These are phyloP conservation scores for Termitomyces sp. DNA, from an alignment of 768 basidiomycete species.

Conservation along the genomic window DNA sequence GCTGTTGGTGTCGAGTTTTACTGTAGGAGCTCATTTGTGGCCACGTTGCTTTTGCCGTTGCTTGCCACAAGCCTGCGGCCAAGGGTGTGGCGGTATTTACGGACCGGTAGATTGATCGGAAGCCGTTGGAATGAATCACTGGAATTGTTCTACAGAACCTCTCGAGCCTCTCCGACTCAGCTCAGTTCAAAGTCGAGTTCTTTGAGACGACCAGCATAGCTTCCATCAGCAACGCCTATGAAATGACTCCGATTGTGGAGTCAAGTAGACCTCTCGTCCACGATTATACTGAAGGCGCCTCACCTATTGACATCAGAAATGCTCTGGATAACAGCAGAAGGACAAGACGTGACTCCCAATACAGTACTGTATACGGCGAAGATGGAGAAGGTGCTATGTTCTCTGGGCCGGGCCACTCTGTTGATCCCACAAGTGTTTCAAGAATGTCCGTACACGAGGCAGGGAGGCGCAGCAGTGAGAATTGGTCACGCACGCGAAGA, in stretches of 20 bases:
- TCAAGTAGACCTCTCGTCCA: constrained; percentile 25
- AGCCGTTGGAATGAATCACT: too few species aligned
- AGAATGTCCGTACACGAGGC: constrained; percentile 67
- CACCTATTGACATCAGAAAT: constrained; percentile 64
- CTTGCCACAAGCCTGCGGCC: too few species aligned
- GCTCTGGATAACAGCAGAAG: constrained; percentile 50
- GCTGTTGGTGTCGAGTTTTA: constrained; percentile 24
- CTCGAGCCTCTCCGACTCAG: not conserved
- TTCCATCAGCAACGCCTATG: constrained; percentile 24
- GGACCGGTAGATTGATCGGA: not conserved
- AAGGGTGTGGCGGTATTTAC: too few species aligned
- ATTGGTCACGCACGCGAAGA: constrained; percentile 44
- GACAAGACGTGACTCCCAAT: constrained; percentile 66
- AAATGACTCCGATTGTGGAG: constrained; percentile 39
- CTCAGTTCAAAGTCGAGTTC: too few species aligned
- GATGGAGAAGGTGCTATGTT: constrained; percentile 69
- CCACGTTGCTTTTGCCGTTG: not conserved
- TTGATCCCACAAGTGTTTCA: constrained; percentile 76
- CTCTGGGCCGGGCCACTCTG: constrained; percentile 68
- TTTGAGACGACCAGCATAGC: constrained; percentile 6
- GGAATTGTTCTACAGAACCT: not conserved
- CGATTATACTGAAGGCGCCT: constrained; percentile 89
- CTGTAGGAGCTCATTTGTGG: constrained; percentile 32
- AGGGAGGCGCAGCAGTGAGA: constrained; percentile 54
- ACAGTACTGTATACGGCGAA: constrained; percentile 53